These are phyloP conservation scores for Spongispora temasekensis DNA, from an alignment of 1,284 basidiomycete genomes.

Conservation along the genomic window DNA sequence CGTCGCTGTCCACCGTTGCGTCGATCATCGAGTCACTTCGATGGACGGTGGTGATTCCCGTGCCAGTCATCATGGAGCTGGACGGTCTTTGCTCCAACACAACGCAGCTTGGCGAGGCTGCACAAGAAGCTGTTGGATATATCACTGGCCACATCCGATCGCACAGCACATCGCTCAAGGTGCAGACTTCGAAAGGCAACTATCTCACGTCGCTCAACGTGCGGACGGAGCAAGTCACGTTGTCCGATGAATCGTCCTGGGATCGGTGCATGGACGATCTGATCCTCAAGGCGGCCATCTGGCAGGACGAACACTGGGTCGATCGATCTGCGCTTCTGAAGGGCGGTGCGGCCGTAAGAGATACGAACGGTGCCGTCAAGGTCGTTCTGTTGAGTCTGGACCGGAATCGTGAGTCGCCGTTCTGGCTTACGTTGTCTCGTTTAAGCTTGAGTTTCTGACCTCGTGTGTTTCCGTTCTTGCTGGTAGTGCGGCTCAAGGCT, in stretches of 20 bases:
- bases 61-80: constrained; percentile 95
- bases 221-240: constrained; percentile 85
- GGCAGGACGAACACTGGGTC: constrained; percentile 92
- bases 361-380: constrained; percentile 60
- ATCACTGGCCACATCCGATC: constrained; percentile 77
- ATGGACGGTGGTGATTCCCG: constrained; percentile 91
- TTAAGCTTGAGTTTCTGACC: constrained; percentile 14
- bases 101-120: constrained; percentile 67
- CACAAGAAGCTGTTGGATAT: constrained; percentile 72
- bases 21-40: constrained; percentile 77
- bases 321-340: constrained; percentile 78
- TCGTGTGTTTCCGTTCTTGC: constrained; percentile 14
- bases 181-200: constrained; percentile 94
- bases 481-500: constrained; percentile 84
- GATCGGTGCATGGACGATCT: constrained; percentile 93
- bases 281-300: constrained; percentile 87
- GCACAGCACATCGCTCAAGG: constrained; percentile 80
- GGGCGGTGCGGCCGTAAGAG: constrained; percentile 34
- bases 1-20: constrained; percentile 71
- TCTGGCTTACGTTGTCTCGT: background rate
- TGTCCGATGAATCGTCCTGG: constrained; percentile 52
- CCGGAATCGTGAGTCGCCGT: constrained; percentile 74
- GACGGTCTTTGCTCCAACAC: constrained; percentile 81
- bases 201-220: constrained; percentile 86
- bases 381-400: constrained; percentile 91